Conservation (phyloP, 371 early-diverging fungal genomes). For the Syncephalastrum sp. region DNA sequence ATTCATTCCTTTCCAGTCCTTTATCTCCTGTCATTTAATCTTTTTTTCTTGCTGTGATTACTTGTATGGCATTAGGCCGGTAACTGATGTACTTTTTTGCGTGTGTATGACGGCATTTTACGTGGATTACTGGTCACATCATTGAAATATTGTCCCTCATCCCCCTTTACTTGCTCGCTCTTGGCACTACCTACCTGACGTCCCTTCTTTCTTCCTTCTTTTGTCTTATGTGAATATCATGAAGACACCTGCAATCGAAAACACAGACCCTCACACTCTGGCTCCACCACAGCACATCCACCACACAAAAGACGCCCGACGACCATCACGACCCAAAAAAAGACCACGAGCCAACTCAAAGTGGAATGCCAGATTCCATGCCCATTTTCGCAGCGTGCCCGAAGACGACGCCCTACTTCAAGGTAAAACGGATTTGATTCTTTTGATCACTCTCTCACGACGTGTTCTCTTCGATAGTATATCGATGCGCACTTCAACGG, state of each 20-base stretch:
- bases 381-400: conserved; percentile 52
- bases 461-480: conserved; percentile 17
- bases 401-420: conserved; percentile 53
- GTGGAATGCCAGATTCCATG: conserved; percentile 49
- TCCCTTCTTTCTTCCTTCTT: not conserved
- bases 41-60: conserved; percentile 1
- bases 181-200: not conserved
- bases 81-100: not conserved
- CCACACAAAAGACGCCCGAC: conserved; percentile 8
- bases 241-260: not conserved
- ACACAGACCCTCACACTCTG: conserved; percentile 5
- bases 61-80: not conserved
- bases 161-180: not conserved
- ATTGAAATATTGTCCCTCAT: not conserved
- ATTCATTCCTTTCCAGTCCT: conserved; percentile 1
- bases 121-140: no score
- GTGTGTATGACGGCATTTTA: not conserved
- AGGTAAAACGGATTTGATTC: conserved; percentile 24
- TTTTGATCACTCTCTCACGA: no score
- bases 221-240: not conserved
- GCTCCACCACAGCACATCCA: conserved; percentile 11
- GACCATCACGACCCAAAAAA: conserved; percentile 10
- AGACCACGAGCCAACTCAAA: conserved; percentile 26
- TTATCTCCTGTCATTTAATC: conserved; percentile 6
- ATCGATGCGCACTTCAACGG: conserved; percentile 85